Evolutionary conservation across 2,329 filamentous ascomycete genomes (phyloP).

Genomic region (Huntiella decipiens): DNA sequence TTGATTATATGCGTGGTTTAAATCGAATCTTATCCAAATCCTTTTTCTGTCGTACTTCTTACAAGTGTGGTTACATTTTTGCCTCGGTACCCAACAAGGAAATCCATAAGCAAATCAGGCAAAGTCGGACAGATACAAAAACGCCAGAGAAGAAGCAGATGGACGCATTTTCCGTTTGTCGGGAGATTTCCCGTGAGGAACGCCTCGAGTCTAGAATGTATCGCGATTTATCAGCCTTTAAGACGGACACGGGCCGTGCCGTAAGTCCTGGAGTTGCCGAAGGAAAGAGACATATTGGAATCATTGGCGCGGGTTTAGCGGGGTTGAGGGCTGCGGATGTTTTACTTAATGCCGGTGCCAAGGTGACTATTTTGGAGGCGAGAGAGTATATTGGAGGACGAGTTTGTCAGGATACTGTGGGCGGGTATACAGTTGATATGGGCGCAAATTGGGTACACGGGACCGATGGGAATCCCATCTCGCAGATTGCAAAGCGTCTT

Average conservation of each 20-base stretch:
- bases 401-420: slow-evolving; percentile 32
- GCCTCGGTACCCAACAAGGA: too few relatives aligned
- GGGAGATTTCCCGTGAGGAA: slow-evolving; percentile 7
- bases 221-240: slow-evolving; percentile 9
- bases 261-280: neutral
- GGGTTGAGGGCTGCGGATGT: slow-evolving; percentile 54
- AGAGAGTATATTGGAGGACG: slow-evolving; percentile 48
- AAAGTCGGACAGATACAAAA: neutral
- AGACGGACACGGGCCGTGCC: slow-evolving; percentile 2
- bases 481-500: slow-evolving; percentile 45
- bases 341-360: slow-evolving; percentile 42
- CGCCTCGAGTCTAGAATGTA: slow-evolving; percentile 7
- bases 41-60: too few relatives aligned
- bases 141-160: neutral
- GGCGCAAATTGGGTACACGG: slow-evolving; percentile 73
- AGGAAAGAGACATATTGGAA: slow-evolving; percentile 19
- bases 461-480: slow-evolving; percentile 49
- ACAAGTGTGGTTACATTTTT: too few relatives aligned
- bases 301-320: slow-evolving; percentile 53
- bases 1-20: too few relatives aligned
- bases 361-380: slow-evolving; percentile 52
- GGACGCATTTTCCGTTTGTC: slow-evolving; percentile 10
- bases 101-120: neutral
- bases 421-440: slow-evolving; percentile 32
- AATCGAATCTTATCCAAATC: too few relatives aligned